phyloP scores from a whole-genome alignment of 306 rosid genomes.

The Calophaca sinica region DNA sequence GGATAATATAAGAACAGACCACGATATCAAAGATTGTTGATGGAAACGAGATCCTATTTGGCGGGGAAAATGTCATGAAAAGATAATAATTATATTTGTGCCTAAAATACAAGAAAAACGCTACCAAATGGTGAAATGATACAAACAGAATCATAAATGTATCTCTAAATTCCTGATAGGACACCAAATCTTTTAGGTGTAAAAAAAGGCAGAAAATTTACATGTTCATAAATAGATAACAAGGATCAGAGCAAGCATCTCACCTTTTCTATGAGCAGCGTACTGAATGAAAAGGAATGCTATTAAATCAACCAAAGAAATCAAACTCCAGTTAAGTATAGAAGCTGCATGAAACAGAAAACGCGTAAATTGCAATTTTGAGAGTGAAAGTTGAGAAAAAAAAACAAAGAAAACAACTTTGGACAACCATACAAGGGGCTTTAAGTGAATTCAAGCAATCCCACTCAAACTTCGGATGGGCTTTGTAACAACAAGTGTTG shows the following conservation, averaged over 20 bases:
- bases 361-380: conserved; percentile 18
- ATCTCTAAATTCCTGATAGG: conserved; percentile 18
- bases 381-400: background rate
- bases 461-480: conserved; percentile 19
- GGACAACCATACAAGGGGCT: conserved; percentile 7
- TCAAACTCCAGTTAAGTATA: conserved; percentile 54
- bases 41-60: conserved; percentile 64
- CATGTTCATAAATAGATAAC: conserved; percentile 4
- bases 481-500: background rate
- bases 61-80: background rate
- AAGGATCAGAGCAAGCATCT: conserved; percentile 41
- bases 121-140: conserved; percentile 23
- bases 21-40: conserved; percentile 64
- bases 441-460: conserved; percentile 15
- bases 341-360: conserved; percentile 54
- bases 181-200: conserved; percentile 7
- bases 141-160: conserved; percentile 4
- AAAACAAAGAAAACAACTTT: conserved; percentile 20
- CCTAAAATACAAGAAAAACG: conserved; percentile 11
- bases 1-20: conserved; percentile 74
- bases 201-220: conserved; percentile 18
- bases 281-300: conserved; percentile 58
- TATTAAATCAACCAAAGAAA: conserved; percentile 53
- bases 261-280: conserved; percentile 52
- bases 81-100: conserved; percentile 25